Conservation (phyloP, 495 filamentous ascomycete species). For the Penicillium chermesinum region DNA sequence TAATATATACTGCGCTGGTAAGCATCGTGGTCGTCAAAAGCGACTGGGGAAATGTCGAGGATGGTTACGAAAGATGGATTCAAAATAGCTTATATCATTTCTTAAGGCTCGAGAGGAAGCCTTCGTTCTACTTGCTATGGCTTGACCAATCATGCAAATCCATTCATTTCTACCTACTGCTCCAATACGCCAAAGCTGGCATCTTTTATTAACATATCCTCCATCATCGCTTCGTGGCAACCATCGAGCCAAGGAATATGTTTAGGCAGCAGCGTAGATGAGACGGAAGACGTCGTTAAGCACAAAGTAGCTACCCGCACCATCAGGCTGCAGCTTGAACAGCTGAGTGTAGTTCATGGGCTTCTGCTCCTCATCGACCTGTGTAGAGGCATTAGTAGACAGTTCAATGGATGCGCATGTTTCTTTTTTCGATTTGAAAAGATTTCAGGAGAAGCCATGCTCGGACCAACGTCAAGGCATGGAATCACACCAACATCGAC, state of each 20-base stretch:
- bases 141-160: not conserved
- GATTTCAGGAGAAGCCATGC: not conserved
- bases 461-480: not conserved
- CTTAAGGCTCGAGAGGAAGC: not conserved
- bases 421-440: not conserved
- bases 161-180: not conserved
- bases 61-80: not conserved
- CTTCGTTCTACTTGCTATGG: not conserved
- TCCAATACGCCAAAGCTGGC: not conserved
- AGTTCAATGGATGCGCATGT: not conserved
- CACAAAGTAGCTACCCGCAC: conserved; percentile 68
- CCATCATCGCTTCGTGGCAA: conserved; percentile 21
- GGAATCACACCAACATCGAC: too few relatives aligned
- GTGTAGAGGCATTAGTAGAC: not conserved
- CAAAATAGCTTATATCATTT: not conserved
- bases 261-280: conserved; percentile 48
- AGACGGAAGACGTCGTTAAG: conserved; percentile 91
- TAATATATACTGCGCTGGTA: not conserved
- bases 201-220: conserved; percentile 1
- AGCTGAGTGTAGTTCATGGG: conserved; percentile 82
- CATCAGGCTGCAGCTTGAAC: conserved; percentile 74
- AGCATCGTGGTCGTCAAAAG: not conserved
- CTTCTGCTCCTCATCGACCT: conserved; percentile 77
- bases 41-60: not conserved
- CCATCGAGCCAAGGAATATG: not conserved